Base-by-base conservation (phyloP, 257 asterid genomes). In the Ocimum tenuiflorum region DNA sequence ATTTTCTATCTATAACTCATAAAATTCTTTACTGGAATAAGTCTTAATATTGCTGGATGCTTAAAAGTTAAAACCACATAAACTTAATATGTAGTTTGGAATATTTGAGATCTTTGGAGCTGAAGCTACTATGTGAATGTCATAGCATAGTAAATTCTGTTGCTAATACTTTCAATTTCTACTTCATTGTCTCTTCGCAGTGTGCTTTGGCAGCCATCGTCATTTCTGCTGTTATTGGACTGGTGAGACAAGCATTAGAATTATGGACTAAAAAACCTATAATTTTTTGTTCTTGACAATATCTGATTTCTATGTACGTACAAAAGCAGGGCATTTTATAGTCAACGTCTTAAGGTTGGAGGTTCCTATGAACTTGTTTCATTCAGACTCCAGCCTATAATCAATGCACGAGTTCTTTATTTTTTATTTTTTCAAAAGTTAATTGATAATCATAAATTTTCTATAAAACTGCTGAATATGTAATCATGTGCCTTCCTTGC, bases 181-280 rank as follows among this genome's bases (percentile, higher is more conserved):
- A 60, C 77, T 29, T 55, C 14, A 38, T 36, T 71, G 48, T 65
- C 63, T 53, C 65, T 82, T 68, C 82, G 80, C 92, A 88, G 99
- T 83, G 94, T 78, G 82, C 75, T 60, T 85, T 94, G 71, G 99
- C 99, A 69, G 97, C 99, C 57, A 90, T 94, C 53, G 99, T 94
- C 78, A 86, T 94, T 70, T 86, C 99, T 59, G 99, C 99, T 77
- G 99, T 94, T 67, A 74, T 88, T 72, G 99, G 99, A 76, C 88
- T 94, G 97, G 99, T 92, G 78, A 74, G 95, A 75, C 55, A 27
- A 54, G 62, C 64, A 24, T 33, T 62, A 54, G 48, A 41, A 31
- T 51, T 17, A 31, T 45, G 12, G 39, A 50, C 52, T 8, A 3
- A 17, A 35, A 47, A n/a, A 24, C 22, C 51, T 49, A 33, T 31